phyloP scores from a whole-genome alignment of 1,284 basidiomycete species.

The Gastroboletus turbinatus region DNA sequence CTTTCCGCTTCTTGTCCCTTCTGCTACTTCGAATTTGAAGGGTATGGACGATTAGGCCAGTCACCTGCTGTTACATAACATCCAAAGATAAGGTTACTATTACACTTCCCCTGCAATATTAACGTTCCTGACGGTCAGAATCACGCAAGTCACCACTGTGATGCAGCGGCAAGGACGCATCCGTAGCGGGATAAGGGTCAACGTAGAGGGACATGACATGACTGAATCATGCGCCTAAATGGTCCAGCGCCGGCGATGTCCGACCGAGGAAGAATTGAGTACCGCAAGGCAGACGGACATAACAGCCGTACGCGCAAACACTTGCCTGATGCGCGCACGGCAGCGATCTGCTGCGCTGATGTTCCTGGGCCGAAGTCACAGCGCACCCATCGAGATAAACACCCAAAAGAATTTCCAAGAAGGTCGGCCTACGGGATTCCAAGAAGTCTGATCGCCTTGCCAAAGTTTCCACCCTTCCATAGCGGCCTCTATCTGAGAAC shows the following conservation, averaged over 20 bases:
- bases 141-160: background rate
- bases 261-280: background rate
- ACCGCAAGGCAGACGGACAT: background rate
- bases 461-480: constrained; percentile 2
- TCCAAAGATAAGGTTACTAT: constrained; percentile 26
- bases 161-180: background rate
- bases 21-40: constrained; percentile 16
- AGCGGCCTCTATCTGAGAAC: constrained; percentile 1
- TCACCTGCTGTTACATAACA: constrained; percentile 27
- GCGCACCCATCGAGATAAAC: constrained; percentile 18
- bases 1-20: constrained; percentile 25
- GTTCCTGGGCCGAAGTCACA: constrained; percentile 22
- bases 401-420: constrained; percentile 17
- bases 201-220: background rate
- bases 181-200: background rate
- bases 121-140: constrained; percentile 10
- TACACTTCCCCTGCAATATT: constrained; percentile 19
- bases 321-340: constrained; percentile 1
- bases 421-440: constrained; percentile 9
- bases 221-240: background rate
- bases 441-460: constrained; percentile 19
- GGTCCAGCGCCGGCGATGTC: background rate
- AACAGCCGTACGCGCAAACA: background rate
- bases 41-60: constrained; percentile 3
- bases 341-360: constrained; percentile 20